phyloP scores from a whole-genome alignment of 2,329 filamentous ascomycete genomes.

The Pezicula radicicola region DNA sequence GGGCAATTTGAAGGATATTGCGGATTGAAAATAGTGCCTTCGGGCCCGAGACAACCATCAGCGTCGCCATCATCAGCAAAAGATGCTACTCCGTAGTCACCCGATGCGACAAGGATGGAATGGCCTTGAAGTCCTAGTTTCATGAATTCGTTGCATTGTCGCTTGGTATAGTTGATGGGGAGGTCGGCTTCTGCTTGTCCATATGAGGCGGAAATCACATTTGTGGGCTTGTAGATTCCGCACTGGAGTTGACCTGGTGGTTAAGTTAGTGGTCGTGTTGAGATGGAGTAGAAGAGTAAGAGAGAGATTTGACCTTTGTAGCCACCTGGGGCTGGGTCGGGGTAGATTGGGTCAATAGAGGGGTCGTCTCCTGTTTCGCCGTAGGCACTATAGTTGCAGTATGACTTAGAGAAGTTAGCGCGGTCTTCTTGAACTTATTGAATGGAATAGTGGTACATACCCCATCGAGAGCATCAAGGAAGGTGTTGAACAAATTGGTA shows the following conservation, averaged over 20 bases:
- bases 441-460: slow-evolving; percentile 1
- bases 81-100: slow-evolving; percentile 40
- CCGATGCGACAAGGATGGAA: slow-evolving; percentile 42
- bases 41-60: slow-evolving; percentile 28
- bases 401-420: slow-evolving; percentile 20
- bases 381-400: slow-evolving; percentile 43
- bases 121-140: slow-evolving; percentile 46
- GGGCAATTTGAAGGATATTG: slow-evolving; percentile 34
- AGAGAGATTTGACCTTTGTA: slow-evolving; percentile 32
- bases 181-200: slow-evolving; percentile 49
- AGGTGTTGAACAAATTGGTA: slow-evolving; percentile 24
- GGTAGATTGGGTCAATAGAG: slow-evolving; percentile 40
- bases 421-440: background rate
- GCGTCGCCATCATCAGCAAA: slow-evolving; percentile 26
- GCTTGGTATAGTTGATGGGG: slow-evolving; percentile 49
- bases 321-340: slow-evolving; percentile 32
- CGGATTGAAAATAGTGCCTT: slow-evolving; percentile 33
- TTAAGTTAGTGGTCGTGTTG: background rate
- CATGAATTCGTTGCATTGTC: slow-evolving; percentile 47
- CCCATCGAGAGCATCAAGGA: slow-evolving; percentile 25
- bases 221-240: slow-evolving; percentile 17
- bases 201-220: slow-evolving; percentile 46
- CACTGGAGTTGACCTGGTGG: slow-evolving; percentile 5
- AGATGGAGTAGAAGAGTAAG: background rate
- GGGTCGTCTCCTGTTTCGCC: slow-evolving; percentile 37